Evolutionary conservation across 2,329 filamentous ascomycete species (phyloP), one percentile per base, ranked within the genome.

Genomic region (Fusarium chuoi): DNA sequence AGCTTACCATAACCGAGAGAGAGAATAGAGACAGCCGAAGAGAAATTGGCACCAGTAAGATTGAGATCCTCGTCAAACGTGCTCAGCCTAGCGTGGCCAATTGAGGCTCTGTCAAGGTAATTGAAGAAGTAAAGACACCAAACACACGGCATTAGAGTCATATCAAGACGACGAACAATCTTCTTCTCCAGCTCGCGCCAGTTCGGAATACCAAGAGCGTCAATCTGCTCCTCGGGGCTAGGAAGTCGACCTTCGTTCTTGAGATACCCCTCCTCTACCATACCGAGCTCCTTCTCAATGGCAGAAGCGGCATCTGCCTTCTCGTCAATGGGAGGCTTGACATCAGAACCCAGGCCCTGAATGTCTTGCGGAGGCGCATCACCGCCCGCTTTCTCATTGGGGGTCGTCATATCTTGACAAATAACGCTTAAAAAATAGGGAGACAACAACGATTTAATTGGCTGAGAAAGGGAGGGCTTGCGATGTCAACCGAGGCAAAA

Each of bases 41-140:
- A 68, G 3, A 68, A 68, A 35, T 68, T 68, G 14, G 65, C 15
- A 15, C 63, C 65, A 1, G 24, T 28, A 9, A 68, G 30, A 3
- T 59, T 66, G 6, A 68, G 11, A 14, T 68, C 65, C 1, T 20
- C 35, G 7, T 68, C 65, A 5, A 68, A 68, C 3, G 39, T 33
- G 30, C 65, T 68, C 1, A 68, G 7, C 11, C 65, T 49, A 1
- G 65, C 65, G 8, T 68, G 65, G 6, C 65, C 65, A 7, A 68
- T 68, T 0, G 65, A 68, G 1, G 65, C 65, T 62, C 65, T 61
- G n/a, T 68, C 65, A 2, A 68, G 63, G 7, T 68, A 68, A n/a
- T 68, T 68, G 54, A 68, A 68, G 39, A 68, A 68, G 39, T 68
- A 68, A 11, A 68, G 65, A 17, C 65, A 68, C 65, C 65, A 68